A percentile compares a stretch with the other conserved stretches of the same genome.
Evolutionary conservation across 768 basidiomycete genomes (phyloP).

Genomic region (Termitomyces sp.): DNA sequence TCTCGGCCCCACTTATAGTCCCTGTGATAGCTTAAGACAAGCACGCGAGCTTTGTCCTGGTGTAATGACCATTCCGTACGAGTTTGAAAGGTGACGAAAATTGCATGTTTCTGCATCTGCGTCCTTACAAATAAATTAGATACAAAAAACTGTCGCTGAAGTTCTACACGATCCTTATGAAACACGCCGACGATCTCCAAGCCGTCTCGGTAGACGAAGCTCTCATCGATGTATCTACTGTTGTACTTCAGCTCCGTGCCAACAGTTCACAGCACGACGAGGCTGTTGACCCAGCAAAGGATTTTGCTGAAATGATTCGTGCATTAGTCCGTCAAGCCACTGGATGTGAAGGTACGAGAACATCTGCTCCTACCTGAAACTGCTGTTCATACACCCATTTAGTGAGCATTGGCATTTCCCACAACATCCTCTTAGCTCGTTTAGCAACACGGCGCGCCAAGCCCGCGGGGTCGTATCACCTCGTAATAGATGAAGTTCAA

Average conservation of each 20-base stretch:
- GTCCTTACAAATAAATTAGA: slow-evolving; percentile 29
- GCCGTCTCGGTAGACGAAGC: slow-evolving; percentile 98
- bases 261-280: slow-evolving; percentile 20
- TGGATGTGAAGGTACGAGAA: slow-evolving; percentile 68
- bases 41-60: slow-evolving; percentile 72
- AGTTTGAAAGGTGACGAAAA: slow-evolving; percentile 70
- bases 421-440: slow-evolving; percentile 90
- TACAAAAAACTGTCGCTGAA: slow-evolving; percentile 80
- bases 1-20: background rate
- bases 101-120: background rate
- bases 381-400: background rate
- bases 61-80: slow-evolving; percentile 81
- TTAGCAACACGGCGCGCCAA: slow-evolving; percentile 90
- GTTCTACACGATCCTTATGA: slow-evolving; percentile 92
- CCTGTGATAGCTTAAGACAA: slow-evolving; percentile 48
- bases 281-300: slow-evolving; percentile 58
- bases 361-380: background rate
- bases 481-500: slow-evolving; percentile 47
- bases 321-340: slow-evolving; percentile 73
- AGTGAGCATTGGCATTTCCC: slow-evolving; percentile 91
- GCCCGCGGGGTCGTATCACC: slow-evolving; percentile 81
- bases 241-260: slow-evolving; percentile 37
- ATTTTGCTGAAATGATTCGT: slow-evolving; percentile 79
- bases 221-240: slow-evolving; percentile 77
- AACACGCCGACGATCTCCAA: slow-evolving; percentile 84